phyloP scores from a whole-genome alignment of 371 early-diverging fungal species.

The Lichtheimia ornata region DNA sequence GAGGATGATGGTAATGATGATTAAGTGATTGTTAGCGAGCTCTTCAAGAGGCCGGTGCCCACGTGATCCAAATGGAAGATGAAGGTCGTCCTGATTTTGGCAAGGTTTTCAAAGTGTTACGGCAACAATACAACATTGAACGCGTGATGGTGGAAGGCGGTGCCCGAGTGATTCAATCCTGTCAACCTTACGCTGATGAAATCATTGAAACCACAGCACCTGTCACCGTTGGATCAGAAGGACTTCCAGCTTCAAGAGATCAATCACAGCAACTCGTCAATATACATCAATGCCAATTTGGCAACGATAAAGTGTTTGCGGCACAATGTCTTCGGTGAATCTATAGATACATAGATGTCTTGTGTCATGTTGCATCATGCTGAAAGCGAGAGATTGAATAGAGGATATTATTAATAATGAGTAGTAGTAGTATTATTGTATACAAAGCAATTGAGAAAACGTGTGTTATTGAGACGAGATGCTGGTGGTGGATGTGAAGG shows the following conservation, averaged over 20 bases:
- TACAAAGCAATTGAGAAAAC: too few species aligned
- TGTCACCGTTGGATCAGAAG: conserved; percentile 60
- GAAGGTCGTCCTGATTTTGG: conserved; percentile 10
- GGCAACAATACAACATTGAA: conserved; percentile 31
- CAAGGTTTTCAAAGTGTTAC: conserved; percentile 28
- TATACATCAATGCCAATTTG: conserved; percentile 22
- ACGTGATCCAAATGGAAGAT: conserved; percentile 24
- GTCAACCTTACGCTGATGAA: conserved; percentile 36
- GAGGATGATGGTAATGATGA: neutral
- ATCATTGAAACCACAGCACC: conserved; percentile 85
- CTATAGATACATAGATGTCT: too few species aligned
- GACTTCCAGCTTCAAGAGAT: conserved; percentile 37
- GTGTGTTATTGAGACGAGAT: too few species aligned
- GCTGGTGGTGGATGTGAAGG: too few species aligned
- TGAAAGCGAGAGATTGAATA: too few species aligned
- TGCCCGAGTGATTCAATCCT: conserved; percentile 72
- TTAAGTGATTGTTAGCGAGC: conserved; percentile 13
- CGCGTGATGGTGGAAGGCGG: conserved; percentile 95
- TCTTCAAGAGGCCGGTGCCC: conserved; percentile 52
- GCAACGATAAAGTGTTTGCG: conserved; percentile 29
- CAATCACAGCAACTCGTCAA: neutral
- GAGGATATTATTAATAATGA: too few species aligned
- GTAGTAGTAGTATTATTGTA: too few species aligned
- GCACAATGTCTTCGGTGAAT: conserved; percentile 6
- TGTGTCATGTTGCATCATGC: too few species aligned